Conservation (phyloP, 352 stramenopile genomes). For the Phytophthora ramorum region DNA sequence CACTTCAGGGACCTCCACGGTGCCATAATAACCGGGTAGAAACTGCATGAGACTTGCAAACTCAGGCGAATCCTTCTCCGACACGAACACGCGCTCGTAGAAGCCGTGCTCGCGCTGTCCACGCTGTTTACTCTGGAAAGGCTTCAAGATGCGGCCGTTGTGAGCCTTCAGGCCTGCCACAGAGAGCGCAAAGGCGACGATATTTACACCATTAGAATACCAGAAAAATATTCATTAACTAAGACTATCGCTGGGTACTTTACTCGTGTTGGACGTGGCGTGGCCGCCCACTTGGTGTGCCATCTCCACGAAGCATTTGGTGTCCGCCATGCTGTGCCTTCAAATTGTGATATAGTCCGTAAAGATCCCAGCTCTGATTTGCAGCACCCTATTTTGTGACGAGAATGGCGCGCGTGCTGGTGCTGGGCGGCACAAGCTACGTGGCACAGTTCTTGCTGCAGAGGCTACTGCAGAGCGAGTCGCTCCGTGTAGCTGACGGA, state of each 20-base stretch:
- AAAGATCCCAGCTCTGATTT: slow-evolving; percentile 11
- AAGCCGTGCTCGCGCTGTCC: slow-evolving; percentile 81
- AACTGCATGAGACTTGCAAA: slow-evolving; percentile 49
- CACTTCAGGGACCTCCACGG: slow-evolving; percentile 42
- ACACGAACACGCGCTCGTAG: slow-evolving; percentile 71
- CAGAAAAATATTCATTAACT: not conserved
- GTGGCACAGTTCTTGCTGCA: slow-evolving; percentile 69
- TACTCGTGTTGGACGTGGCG: slow-evolving; percentile 73
- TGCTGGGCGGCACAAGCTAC: slow-evolving; percentile 71
- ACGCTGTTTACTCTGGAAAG: slow-evolving; percentile 83
- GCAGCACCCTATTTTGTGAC: not conserved
- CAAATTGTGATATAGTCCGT: slow-evolving; percentile 8
- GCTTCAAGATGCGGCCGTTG: slow-evolving; percentile 82
- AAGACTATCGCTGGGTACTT: not conserved
- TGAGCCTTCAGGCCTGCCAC: slow-evolving; percentile 63
- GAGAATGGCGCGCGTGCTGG: slow-evolving; percentile 50
- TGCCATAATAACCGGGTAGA: slow-evolving; percentile 71
- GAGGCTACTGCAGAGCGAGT: slow-evolving; percentile 28
- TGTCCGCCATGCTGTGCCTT: slow-evolving; percentile 5
- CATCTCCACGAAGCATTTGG: slow-evolving; percentile 55
- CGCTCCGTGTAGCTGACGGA: slow-evolving; percentile 1
- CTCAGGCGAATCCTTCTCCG: slow-evolving; percentile 19
- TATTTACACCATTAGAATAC: not conserved
- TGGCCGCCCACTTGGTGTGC: slow-evolving; percentile 84
- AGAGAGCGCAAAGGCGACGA: not conserved